Evolutionary conservation across 345 rosid genomes (phyloP).

Genomic region (Hibiscus syriacus): DNA sequence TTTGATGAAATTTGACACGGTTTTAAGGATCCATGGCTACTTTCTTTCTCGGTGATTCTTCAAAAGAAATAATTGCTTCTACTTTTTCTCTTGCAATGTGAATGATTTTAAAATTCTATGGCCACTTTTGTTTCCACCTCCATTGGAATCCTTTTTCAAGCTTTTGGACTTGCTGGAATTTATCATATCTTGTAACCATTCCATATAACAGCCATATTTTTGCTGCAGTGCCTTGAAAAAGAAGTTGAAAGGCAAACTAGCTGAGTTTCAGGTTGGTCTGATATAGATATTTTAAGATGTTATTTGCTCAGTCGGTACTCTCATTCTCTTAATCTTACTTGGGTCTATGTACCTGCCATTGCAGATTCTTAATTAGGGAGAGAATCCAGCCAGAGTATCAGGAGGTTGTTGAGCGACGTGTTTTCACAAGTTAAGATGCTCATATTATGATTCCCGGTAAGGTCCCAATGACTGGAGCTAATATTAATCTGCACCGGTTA

Average conservation of each 20-base stretch:
- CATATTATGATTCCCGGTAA: slow-evolving; percentile 6
- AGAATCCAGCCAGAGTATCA: slow-evolving; percentile 91
- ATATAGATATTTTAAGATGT: neutral
- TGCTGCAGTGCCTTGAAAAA: slow-evolving; percentile 75
- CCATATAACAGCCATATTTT: neutral
- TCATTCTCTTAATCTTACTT: slow-evolving; percentile 2
- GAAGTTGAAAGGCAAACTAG: slow-evolving; percentile 86
- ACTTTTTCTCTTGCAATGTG: neutral
- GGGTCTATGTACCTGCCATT: neutral
- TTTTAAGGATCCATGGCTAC: neutral
- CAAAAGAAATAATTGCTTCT: slow-evolving; percentile 1
- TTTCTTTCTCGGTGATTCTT: neutral
- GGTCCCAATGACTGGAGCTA: too few species aligned
- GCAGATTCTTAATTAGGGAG: slow-evolving; percentile 77
- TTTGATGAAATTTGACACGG: neutral
- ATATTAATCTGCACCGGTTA: slow-evolving; percentile 19
- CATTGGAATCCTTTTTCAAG: neutral
- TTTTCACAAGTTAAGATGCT: slow-evolving; percentile 76
- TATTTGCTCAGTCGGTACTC: neutral
- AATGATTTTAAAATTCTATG: neutral
- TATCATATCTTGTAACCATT: neutral
- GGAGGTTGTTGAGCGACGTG: slow-evolving; percentile 92
- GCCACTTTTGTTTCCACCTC: neutral
- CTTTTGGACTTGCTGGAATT: neutral
- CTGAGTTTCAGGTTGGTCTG: slow-evolving; percentile 71